Percentiles rank a stretch among this genome's conserved stretches.
phyloP scores from a whole-genome alignment of 2,329 filamentous ascomycete species.

The Exophiala aquamarina region DNA sequence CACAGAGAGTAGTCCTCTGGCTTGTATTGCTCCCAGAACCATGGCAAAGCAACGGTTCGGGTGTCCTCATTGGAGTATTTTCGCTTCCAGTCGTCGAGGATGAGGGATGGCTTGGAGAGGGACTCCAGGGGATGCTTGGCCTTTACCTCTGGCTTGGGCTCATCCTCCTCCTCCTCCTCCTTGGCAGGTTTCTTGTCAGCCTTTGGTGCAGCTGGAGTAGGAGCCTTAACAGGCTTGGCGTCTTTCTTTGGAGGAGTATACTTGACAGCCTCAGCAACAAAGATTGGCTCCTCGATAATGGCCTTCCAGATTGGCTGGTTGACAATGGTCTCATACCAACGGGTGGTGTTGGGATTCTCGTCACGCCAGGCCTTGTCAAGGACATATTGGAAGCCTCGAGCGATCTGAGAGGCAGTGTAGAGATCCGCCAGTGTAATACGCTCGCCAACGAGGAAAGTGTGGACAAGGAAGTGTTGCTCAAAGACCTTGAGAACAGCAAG shows the following conservation, averaged over 20 bases:
- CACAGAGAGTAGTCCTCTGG: slow-evolving; percentile 95
- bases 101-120: slow-evolving; percentile 75
- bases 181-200: slow-evolving; percentile 49
- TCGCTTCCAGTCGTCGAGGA: slow-evolving; percentile 97
- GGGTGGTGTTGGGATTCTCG: slow-evolving; percentile 78
- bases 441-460: slow-evolving; percentile 98
- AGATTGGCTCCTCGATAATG: slow-evolving; percentile 71
- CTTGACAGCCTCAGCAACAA: slow-evolving; percentile 79
- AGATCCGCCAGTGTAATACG: slow-evolving; percentile 95
- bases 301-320: slow-evolving; percentile 89
- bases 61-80: slow-evolving; percentile 97
- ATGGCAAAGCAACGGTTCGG: slow-evolving; percentile 77
- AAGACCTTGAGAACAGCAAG: slow-evolving; percentile 69
- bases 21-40: slow-evolving; percentile 97
- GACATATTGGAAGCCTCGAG: slow-evolving; percentile 89
- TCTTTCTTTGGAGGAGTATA: slow-evolving; percentile 73
- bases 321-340: slow-evolving; percentile 93
- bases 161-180: slow-evolving; percentile 58
- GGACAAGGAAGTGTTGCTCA: slow-evolving; percentile 83
- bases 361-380: slow-evolving; percentile 87
- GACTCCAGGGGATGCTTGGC: slow-evolving; percentile 93
- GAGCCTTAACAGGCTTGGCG: slow-evolving; percentile 66
- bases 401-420: slow-evolving; percentile 75
- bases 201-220: slow-evolving; percentile 55
- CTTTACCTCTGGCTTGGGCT: slow-evolving; percentile 66